A percentile compares a stretch with the other conserved stretches of the same genome.
Conservation (phyloP, 306 rosid species). For the Glycyrrhiza uralensis region DNA sequence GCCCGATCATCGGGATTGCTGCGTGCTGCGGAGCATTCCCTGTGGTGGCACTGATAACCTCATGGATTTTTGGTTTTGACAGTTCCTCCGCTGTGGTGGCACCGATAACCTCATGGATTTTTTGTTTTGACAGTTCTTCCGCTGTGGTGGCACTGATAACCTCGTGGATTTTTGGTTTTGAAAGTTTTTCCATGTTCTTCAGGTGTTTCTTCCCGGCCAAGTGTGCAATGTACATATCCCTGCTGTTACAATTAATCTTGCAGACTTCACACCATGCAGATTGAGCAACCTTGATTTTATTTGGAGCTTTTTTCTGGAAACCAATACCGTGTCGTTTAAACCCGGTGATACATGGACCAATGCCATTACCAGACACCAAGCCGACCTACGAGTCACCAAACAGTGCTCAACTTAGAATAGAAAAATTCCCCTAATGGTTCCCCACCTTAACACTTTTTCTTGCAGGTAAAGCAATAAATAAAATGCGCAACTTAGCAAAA, state of each 20-base stretch:
- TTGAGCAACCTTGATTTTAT: constrained; percentile 46
- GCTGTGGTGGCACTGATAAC: background rate
- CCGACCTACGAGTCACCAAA: constrained; percentile 36
- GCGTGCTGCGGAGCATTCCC: constrained; percentile 1
- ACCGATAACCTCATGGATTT: background rate
- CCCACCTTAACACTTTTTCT: background rate
- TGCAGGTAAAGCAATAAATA: background rate
- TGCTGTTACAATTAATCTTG: constrained; percentile 57
- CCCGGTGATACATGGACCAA: constrained; percentile 43
- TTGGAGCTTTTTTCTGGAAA: constrained; percentile 36
- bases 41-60: background rate
- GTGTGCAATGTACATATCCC: constrained; percentile 47
- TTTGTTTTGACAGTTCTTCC: constrained; percentile 37
- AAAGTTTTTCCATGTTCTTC: constrained; percentile 44
- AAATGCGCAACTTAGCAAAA: constrained; percentile 1
- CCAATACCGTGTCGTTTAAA: constrained; percentile 35
- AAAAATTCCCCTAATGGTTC: background rate
- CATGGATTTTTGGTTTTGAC: constrained; percentile 21
- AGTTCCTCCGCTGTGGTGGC: constrained; percentile 28
- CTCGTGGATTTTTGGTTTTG: constrained; percentile 17
- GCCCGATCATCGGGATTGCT: constrained; percentile 33
- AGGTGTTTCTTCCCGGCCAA: constrained; percentile 64
- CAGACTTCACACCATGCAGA: constrained; percentile 65
- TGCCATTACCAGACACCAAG: constrained; percentile 37
- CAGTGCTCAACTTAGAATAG: background rate